phyloP scores from a whole-genome alignment of 2,329 filamentous ascomycete genomes.

The Nannizziopsis arthrosporioides region DNA sequence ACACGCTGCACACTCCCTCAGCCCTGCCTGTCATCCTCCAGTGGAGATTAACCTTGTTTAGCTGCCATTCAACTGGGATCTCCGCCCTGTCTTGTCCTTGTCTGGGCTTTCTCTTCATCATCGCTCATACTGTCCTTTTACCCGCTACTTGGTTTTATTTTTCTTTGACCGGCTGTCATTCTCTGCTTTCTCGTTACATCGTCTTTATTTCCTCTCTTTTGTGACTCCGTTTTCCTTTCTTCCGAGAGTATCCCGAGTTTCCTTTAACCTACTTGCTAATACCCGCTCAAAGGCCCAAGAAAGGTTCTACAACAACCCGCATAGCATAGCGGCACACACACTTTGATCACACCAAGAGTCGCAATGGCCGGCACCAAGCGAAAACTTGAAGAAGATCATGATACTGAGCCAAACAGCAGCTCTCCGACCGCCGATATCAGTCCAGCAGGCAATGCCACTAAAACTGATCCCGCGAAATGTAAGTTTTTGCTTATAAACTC shows the following conservation, averaged over 20 bases:
- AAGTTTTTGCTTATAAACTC: background rate
- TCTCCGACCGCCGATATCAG: background rate
- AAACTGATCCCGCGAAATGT: background rate
- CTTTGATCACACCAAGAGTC: background rate
- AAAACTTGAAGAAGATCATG: constrained; percentile 1
- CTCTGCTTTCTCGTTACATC: background rate
- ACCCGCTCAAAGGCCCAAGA: background rate
- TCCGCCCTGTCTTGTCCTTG: background rate
- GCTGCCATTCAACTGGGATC: background rate
- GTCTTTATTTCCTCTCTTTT: background rate
- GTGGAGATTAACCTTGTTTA: background rate
- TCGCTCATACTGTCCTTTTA: background rate
- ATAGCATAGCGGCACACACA: background rate
- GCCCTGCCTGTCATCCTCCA: too few relatives aligned
- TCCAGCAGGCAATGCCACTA: background rate
- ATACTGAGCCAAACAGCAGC: background rate
- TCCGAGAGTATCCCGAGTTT: background rate
- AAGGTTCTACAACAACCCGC: background rate
- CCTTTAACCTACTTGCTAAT: too few relatives aligned
- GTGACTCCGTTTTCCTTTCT: background rate
- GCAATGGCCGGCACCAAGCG: constrained; percentile 10
- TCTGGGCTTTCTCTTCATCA: background rate
- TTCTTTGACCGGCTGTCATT: too few relatives aligned
- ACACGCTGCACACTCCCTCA: too few relatives aligned
- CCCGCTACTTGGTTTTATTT: too few relatives aligned